Conservation (phyloP, 805 yeast genomes). For the Pachysolen tannophilus region DNA sequence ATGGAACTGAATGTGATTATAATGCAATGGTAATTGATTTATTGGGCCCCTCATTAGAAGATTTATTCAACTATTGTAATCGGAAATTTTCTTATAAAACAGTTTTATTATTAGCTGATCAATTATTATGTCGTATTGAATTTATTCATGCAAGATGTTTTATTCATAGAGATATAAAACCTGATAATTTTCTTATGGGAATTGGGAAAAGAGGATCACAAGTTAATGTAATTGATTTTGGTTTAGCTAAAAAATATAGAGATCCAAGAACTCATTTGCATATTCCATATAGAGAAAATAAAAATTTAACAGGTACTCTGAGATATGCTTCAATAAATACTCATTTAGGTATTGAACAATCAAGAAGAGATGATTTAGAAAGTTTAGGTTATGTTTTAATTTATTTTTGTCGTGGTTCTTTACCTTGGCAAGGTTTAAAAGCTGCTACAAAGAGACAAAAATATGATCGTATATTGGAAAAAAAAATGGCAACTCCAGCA, state of each 20-base stretch:
- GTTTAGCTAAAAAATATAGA: slow-evolving; percentile 87
- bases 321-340: slow-evolving; percentile 94
- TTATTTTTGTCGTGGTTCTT: slow-evolving; percentile 89
- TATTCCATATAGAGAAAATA: slow-evolving; percentile 93
- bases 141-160: slow-evolving; percentile 93
- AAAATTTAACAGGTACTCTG: slow-evolving; percentile 95
- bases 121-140: slow-evolving; percentile 87
- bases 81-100: slow-evolving; percentile 91
- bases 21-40: slow-evolving; percentile 96
- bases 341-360: slow-evolving; percentile 94
- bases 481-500: slow-evolving; percentile 84
- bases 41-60: slow-evolving; percentile 92
- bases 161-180: slow-evolving; percentile 77
- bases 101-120: slow-evolving; percentile 87
- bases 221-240: slow-evolving; percentile 90
- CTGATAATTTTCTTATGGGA: slow-evolving; percentile 81
- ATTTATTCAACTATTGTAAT: slow-evolving; percentile 91
- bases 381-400: slow-evolving; percentile 90
- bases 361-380: slow-evolving; percentile 94
- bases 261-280: slow-evolving; percentile 93
- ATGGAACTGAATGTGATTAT: slow-evolving; percentile 92
- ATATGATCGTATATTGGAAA: slow-evolving; percentile 93
- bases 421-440: slow-evolving; percentile 98
- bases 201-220: slow-evolving; percentile 92
- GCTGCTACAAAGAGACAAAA: slow-evolving; percentile 97